phyloP scores from a whole-genome alignment of 2,329 filamentous ascomycete species.

The Bipolaris oryzae region DNA sequence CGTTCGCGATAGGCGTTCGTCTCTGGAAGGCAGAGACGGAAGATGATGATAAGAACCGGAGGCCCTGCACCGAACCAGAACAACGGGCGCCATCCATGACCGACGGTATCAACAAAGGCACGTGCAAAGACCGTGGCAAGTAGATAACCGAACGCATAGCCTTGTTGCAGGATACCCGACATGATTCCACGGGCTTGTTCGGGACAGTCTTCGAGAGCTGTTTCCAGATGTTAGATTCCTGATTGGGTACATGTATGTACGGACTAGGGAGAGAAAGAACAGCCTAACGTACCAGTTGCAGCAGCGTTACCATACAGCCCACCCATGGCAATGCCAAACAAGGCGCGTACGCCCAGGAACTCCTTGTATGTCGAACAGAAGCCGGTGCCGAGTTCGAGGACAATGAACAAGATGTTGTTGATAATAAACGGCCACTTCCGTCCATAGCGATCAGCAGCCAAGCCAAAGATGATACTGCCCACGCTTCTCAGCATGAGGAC shows the following conservation, averaged over 20 bases:
- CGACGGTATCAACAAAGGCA: constrained; percentile 75
- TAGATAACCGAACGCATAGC: constrained; percentile 69
- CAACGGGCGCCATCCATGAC: constrained; percentile 80
- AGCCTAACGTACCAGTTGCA: constrained; percentile 53
- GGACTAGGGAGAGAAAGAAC: not conserved
- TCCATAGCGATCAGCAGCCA: constrained; percentile 60
- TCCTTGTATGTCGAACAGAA: constrained; percentile 64
- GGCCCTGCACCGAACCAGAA: constrained; percentile 89
- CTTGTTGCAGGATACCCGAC: constrained; percentile 67
- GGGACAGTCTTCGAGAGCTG: constrained; percentile 66
- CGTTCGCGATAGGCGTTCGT: constrained; percentile 74
- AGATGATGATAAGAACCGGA: constrained; percentile 79
- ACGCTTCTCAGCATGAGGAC: constrained; percentile 65
- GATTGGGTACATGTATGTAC: not conserved
- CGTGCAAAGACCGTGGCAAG: constrained; percentile 62
- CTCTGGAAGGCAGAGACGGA: constrained; percentile 78
- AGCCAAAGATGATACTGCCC: constrained; percentile 63
- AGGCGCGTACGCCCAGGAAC: constrained; percentile 64
- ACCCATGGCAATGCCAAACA: constrained; percentile 70
- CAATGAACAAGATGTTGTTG: constrained; percentile 66
- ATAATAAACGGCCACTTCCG: constrained; percentile 64
- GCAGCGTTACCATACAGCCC: constrained; percentile 67
- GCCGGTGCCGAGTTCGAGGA: constrained; percentile 65
- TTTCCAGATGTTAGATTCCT: constrained; percentile 1
- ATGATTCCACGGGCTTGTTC: constrained; percentile 63